These are phyloP conservation scores for Euphorbia lathyris DNA, from an alignment of 345 rosid species.

Conservation along the genomic window DNA sequence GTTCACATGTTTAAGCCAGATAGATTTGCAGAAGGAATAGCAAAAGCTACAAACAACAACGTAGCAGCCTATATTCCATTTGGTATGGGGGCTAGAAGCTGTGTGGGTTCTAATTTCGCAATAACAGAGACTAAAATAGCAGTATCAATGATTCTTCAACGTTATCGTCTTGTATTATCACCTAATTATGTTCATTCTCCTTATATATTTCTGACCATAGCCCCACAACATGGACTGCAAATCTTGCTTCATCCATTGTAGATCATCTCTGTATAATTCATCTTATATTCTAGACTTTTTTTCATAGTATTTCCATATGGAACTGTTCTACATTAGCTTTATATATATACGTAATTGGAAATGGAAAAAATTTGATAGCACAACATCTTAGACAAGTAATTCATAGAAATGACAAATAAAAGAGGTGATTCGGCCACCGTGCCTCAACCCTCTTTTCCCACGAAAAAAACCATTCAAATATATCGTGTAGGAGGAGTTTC, in stretches of 20 bases:
- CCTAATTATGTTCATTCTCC: constrained; percentile 17
- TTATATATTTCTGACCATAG: not conserved
- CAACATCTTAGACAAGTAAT: too few relatives aligned
- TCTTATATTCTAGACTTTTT: too few relatives aligned
- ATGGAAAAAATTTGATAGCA: too few relatives aligned
- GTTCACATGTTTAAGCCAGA: constrained; percentile 18
- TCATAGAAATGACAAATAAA: too few relatives aligned
- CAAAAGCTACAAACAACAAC: constrained; percentile 12
- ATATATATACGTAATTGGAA: too few relatives aligned
- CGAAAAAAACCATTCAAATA: too few relatives aligned
- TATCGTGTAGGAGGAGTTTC: too few relatives aligned
- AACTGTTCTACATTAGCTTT: too few relatives aligned
- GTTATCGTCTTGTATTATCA: constrained; percentile 14
- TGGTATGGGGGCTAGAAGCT: constrained; percentile 15
- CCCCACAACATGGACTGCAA: constrained; percentile 19
- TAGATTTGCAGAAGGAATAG: constrained; percentile 15
- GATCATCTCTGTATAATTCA: not conserved
- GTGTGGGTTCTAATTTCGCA: constrained; percentile 23
- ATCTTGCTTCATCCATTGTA: constrained; percentile 11
- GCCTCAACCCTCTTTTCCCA: too few relatives aligned
- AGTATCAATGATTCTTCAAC: constrained; percentile 21
- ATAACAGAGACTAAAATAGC: constrained; percentile 14
- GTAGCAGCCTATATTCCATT: constrained; percentile 14
- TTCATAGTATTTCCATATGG: too few relatives aligned
- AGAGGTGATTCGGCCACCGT: too few relatives aligned